A percentile compares a stretch with the other conserved stretches of the same genome.
These are phyloP conservation scores for Zygoascus ofunaensis DNA, from an alignment of 805 yeast genomes.

Conservation along the genomic window DNA sequence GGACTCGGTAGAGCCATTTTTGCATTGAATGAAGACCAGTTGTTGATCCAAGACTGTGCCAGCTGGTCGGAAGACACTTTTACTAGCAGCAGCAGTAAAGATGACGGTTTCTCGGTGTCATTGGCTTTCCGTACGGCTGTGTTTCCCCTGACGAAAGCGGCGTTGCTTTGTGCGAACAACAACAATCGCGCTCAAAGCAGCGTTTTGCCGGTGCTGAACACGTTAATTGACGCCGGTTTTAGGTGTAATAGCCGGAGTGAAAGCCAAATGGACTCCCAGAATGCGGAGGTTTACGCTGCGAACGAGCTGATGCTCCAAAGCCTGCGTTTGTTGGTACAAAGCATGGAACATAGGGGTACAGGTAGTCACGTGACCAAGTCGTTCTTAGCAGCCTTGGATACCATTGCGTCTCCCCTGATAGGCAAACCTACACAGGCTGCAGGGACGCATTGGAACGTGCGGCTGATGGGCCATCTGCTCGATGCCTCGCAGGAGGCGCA, in stretches of 20 bases:
- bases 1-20: constrained; percentile 13
- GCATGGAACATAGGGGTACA: neutral
- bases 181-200: neutral
- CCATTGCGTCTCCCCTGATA: neutral
- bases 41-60: constrained; percentile 1
- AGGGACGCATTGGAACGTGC: neutral
- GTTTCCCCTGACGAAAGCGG: neutral
- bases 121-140: neutral
- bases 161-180: neutral
- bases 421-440: neutral
- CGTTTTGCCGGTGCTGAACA: neutral
- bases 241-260: neutral
- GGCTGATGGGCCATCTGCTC: neutral
- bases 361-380: neutral
- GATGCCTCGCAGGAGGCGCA: neutral
- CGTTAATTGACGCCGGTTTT: neutral
- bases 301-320: neutral
- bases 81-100: neutral
- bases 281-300: neutral
- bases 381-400: neutral
- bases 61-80: constrained; percentile 8
- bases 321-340: neutral
- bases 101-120: too few relatives aligned
- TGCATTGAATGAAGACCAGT: constrained; percentile 5
- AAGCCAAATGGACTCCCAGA: neutral